Conservation (phyloP, 805 yeast genomes). For the Wickerhamiella australiensis region DNA sequence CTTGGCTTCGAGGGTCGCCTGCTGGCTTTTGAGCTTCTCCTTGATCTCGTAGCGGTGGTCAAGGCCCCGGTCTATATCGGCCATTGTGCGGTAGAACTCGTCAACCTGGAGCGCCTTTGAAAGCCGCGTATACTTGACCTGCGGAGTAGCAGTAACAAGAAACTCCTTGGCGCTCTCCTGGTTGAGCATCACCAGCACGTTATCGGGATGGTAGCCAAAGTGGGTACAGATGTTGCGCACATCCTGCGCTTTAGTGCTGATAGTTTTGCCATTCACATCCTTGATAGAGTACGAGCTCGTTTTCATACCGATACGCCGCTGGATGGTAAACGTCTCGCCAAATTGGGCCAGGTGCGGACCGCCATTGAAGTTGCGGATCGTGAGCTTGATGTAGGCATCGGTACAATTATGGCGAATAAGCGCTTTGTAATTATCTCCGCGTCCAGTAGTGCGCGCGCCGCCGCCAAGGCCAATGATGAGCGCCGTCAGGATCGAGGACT, state of each 20-base stretch:
- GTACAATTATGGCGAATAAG: constrained; percentile 66
- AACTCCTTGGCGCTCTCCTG: constrained; percentile 92
- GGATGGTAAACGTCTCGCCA: constrained; percentile 60
- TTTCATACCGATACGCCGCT: constrained; percentile 45
- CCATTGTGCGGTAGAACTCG: background rate
- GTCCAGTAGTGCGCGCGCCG: constrained; percentile 71
- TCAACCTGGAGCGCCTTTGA: constrained; percentile 38
- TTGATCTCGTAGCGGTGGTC: background rate
- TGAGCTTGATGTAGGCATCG: constrained; percentile 55
- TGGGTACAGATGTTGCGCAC: constrained; percentile 56
- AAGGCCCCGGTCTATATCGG: background rate
- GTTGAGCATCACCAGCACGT: constrained; percentile 83
- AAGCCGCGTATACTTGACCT: constrained; percentile 60
- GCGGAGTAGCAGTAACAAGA: constrained; percentile 61
- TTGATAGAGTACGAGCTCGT: constrained; percentile 46
- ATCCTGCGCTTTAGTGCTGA: constrained; percentile 53
- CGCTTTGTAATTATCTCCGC: constrained; percentile 61
- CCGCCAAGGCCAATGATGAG: constrained; percentile 81
- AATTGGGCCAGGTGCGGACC: constrained; percentile 40
- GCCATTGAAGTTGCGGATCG: constrained; percentile 40
- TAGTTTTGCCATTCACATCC: constrained; percentile 38
- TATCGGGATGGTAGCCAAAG: constrained; percentile 69
- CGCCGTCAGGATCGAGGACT: constrained; percentile 78
- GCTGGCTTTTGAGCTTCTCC: background rate
- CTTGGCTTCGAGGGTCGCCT: background rate